Evolutionary conservation across 2,329 filamentous ascomycete genomes (phyloP), one percentile per base, ranked within the genome.

Genomic region (Hypomyces perniciosus): DNA sequence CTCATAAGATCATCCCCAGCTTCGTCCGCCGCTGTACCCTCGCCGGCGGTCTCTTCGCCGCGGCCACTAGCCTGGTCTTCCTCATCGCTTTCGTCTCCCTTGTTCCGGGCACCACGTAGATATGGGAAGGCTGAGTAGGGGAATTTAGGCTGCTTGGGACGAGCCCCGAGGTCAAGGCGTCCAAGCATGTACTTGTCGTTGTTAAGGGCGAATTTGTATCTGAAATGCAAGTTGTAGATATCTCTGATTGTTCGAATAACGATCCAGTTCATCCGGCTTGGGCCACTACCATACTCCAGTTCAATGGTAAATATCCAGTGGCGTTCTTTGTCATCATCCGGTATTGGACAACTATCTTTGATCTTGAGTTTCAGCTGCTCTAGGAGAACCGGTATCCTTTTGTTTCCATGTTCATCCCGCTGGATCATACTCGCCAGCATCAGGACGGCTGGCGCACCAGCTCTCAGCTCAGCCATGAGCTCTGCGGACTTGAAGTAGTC

Each of bases 391-490:
- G 93, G 93, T 51, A 99, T 96, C 53, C 91, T 84, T 70, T 89
- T 93, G 69, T 95, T 93, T 44, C 92, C 90, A 61, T 96, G 89
- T 68, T 99, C 93, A 61, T 99, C 93, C 51, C 93, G 81, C 70
- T 97, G 93, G 61, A 97, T 93, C 88, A 97, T 96, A 64, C 91
- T 96, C 6, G 93, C 93, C 47, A 99, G 74, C 69, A 99, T 95
- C 52, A 99, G 75, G 20, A 92, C 93, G 27, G 93, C 93, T 4
- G 93, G 93, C 1, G 91, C 90, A 48, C 90, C 93, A 40, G 93
- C 95, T 44, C 93, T 81, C 35, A 99, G 75, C 68, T 99, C 93
- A 1, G 93, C 93, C 81, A 99, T 92, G 43, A 99, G 76, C 67
- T 99, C 93, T 2, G 93, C 90, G 8, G 92, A 97, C 67, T 97